These are phyloP conservation scores for Aristolochia contorta DNA, from an alignment of 164 flowering plant genomes.

Conservation along the genomic window DNA sequence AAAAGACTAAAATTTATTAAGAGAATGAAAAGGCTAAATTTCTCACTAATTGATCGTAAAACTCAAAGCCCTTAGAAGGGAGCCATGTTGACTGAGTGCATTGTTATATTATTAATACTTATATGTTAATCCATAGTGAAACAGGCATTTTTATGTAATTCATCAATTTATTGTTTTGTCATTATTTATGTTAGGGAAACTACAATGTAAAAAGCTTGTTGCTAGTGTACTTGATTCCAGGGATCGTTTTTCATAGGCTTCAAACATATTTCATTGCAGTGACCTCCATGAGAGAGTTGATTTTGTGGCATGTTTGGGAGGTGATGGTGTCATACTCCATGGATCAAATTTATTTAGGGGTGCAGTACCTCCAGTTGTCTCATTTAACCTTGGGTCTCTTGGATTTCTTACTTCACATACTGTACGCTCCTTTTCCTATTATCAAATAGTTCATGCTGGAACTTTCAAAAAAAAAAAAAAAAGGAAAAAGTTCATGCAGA, in stretches of 20 bases:
- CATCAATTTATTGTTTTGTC: background rate
- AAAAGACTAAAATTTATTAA: too few species aligned
- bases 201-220: background rate
- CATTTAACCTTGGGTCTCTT: constrained; percentile 97
- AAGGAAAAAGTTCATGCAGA: too few species aligned
- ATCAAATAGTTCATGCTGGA: background rate
- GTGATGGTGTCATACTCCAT: constrained; percentile 97
- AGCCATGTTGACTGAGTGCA: too few species aligned
- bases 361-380: constrained; percentile 95
- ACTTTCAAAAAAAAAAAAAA: too few species aligned
- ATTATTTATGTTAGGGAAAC: background rate
- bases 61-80: too few species aligned
- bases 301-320: constrained; percentile 95
- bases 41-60: too few species aligned
- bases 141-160: too few species aligned
- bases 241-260: background rate
- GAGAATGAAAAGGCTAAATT: too few species aligned
- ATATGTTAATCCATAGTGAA: too few species aligned
- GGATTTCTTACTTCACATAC: constrained; percentile 97
- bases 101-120: too few species aligned
- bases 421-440: constrained; percentile 27
- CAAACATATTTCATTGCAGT: constrained; percentile 31
- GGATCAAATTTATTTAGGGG: constrained; percentile 92
- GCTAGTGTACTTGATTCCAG: background rate
- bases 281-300: constrained; percentile 97